Evolutionary conservation across 805 yeast genomes (phyloP).

Genomic region (Sungouiozyma intestinalis): DNA sequence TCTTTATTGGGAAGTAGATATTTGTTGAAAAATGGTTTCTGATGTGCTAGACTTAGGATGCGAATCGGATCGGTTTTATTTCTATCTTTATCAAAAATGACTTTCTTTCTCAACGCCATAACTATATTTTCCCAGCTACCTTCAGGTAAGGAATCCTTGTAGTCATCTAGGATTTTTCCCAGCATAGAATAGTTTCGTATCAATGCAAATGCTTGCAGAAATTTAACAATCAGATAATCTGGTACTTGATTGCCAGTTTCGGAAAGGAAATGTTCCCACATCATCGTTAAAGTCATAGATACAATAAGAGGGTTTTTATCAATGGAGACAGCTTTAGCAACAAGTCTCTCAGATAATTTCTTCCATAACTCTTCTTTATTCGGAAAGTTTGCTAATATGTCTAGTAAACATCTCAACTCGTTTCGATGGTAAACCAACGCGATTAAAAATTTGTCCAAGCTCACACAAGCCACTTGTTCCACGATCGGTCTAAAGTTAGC

Average conservation of each 20-base stretch:
- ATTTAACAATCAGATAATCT: not conserved
- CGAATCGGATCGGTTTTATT: not conserved
- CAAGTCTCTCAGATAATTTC: not conserved
- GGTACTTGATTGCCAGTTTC: not conserved
- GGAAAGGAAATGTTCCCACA: not conserved
- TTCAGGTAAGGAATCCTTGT: not conserved
- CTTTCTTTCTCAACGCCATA: not conserved
- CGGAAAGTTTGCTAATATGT: not conserved
- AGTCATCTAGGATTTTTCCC: not conserved
- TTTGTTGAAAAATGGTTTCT: not conserved
- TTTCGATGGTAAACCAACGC: constrained; percentile 16
- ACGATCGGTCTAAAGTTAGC: constrained; percentile 15
- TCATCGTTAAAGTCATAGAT: not conserved
- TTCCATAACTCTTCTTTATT: not conserved
- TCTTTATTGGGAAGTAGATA: not conserved
- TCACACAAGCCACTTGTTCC: constrained; percentile 7
- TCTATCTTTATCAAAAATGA: not conserved
- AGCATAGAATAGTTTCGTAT: not conserved
- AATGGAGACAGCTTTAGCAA: not conserved
- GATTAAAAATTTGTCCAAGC: constrained; percentile 10
- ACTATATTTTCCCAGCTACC: not conserved
- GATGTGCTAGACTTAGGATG: not conserved
- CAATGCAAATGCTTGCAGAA: not conserved
- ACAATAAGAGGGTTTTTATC: not conserved
- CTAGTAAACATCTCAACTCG: constrained; percentile 14